Conservation (phyloP, 1,139 yeast species). For the Suhomyces wounanorum region DNA sequence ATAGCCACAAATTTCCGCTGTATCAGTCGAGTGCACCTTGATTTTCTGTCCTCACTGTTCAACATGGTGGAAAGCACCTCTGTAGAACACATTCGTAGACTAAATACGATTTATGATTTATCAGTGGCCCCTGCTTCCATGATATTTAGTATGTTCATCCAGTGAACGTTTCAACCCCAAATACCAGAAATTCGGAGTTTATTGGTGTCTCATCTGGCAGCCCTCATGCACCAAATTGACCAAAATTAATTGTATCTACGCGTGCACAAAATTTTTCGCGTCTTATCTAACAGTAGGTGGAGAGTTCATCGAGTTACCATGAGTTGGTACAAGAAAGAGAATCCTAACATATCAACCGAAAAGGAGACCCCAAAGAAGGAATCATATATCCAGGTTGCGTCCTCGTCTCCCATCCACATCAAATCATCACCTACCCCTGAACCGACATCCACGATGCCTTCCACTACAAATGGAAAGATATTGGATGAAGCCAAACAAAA, state of each 20-base stretch:
- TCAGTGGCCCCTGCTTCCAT: no score
- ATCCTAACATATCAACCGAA: slow-evolving; percentile 17
- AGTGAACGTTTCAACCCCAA: no score
- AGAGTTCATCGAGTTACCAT: slow-evolving; percentile 16
- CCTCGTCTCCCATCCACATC: slow-evolving; percentile 20
- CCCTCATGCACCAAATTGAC: no score
- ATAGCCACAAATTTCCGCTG: no score
- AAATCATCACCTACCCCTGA: slow-evolving; percentile 17
- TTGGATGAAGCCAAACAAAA: slow-evolving; percentile 28
- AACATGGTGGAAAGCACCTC: no score
- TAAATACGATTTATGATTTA: no score
- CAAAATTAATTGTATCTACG: not conserved
- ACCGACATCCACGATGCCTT: not conserved
- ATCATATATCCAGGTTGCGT: slow-evolving; percentile 20
- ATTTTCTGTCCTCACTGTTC: no score
- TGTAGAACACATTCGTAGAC: no score
- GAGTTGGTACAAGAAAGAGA: slow-evolving; percentile 37
- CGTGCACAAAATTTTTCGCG: slow-evolving; percentile 6
- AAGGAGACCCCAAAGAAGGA: slow-evolving; percentile 6
- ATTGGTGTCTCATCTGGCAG: no score
- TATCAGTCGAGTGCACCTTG: no score
- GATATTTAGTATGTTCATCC: no score
- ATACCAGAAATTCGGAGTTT: no score
- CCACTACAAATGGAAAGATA: not conserved
- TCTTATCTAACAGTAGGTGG: not conserved